Evolutionary conservation across 306 rosid genomes (phyloP), one percentile per base, ranked within the genome.

Genomic region (Malus sylvestris): DNA sequence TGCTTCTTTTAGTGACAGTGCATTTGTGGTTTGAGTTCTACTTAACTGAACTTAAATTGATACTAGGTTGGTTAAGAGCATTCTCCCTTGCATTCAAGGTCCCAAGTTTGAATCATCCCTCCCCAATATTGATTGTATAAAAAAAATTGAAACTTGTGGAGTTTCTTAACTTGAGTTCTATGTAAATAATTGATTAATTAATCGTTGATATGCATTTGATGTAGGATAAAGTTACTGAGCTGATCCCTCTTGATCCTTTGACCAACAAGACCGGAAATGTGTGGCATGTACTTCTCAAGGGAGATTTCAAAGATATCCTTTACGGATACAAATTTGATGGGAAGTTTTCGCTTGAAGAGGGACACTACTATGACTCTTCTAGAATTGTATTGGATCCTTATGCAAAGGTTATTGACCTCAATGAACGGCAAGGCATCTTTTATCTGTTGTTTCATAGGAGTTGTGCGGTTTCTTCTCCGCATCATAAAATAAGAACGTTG

Each of bases 291-390:
- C 87, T 92, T 73, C 58, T 95, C 3, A 84, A 82, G 85, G 98
- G 97, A 64, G 96, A 92, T 86, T 88, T 95, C 70, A 83, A 63
- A 64, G 88, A 92, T 64, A 87, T 89, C 88, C 89, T 95, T 0
- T 95, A 95, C 57, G 97, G 93, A 69, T 95, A 92, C 77, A 92
- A 85, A 83, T 84, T 92, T 61, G 89, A 87, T 68, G 99, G 99
- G 70, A 83, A 81, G 49, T 89, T 86, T 87, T 84, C 88, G 45
- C 96, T 97, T 2, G 75, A 72, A 73, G 75, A 92, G 45, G 99
- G 99, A 42, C 93, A 82, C 58, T 92, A 86, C 84, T 90, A 70
- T 78, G 94, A 89, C 27, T 27, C 70, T 65, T 86, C 96, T 82
- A 91, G 86, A 32, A 78, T 90, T 82, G 53, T 95, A 59, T 25